A percentile compares a stretch with the other conserved stretches of the same genome.
phyloP scores from a whole-genome alignment of 2,329 filamentous ascomycete genomes.

The Rhynchosporium graminicola region DNA sequence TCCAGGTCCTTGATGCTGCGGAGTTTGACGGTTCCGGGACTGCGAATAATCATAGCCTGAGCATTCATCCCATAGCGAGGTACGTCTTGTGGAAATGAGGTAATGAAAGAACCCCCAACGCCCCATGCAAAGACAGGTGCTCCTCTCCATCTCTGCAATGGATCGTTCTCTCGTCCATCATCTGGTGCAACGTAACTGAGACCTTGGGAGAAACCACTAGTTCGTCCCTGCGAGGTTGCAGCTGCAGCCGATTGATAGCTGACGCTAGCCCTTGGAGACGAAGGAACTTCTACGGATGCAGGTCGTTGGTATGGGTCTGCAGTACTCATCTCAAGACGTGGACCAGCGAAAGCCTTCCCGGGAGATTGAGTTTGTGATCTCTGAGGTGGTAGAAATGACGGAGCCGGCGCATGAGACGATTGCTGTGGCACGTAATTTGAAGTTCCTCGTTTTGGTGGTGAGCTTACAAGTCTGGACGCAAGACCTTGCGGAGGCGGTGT shows the following conservation, averaged over 20 bases:
- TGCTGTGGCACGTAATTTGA: slow-evolving; percentile 53
- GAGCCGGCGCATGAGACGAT: slow-evolving; percentile 25
- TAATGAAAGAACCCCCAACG: slow-evolving; percentile 78
- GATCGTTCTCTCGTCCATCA: slow-evolving; percentile 70
- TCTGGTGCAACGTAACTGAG: slow-evolving; percentile 62
- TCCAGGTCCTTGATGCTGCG: slow-evolving; percentile 72
- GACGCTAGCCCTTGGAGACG: slow-evolving; percentile 31
- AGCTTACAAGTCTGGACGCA: slow-evolving; percentile 48
- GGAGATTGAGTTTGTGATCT: slow-evolving; percentile 66
- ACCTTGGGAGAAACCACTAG: slow-evolving; percentile 55
- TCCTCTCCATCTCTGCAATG: slow-evolving; percentile 87
- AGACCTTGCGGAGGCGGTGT: slow-evolving; percentile 49
- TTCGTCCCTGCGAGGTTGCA: slow-evolving; percentile 40
- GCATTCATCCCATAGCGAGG: slow-evolving; percentile 75
- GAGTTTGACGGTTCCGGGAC: slow-evolving; percentile 79
- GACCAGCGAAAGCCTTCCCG: slow-evolving; percentile 52
- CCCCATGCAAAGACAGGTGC: slow-evolving; percentile 86
- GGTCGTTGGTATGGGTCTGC: slow-evolving; percentile 51
- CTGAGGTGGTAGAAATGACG: slow-evolving; percentile 53
- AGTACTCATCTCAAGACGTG: slow-evolving; percentile 42
- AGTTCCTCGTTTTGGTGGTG: slow-evolving; percentile 56
- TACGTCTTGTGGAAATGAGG: slow-evolving; percentile 84
- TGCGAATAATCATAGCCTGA: slow-evolving; percentile 76
- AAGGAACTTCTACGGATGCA: slow-evolving; percentile 48
- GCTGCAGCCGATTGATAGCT: slow-evolving; percentile 20